Base-by-base conservation (phyloP, 805 yeast genomes). In the Scheffersomyces lignosus region DNA sequence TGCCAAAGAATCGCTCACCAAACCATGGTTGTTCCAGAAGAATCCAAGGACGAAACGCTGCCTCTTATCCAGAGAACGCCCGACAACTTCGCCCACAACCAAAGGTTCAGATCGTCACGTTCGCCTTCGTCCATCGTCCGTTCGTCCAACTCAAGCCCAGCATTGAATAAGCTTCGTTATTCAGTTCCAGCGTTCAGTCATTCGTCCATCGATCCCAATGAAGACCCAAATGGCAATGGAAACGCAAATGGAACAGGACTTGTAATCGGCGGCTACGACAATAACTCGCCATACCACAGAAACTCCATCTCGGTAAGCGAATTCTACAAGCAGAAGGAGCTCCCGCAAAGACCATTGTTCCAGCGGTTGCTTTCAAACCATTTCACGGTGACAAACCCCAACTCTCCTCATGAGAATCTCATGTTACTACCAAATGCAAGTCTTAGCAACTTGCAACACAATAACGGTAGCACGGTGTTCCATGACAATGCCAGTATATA, bases 371-470 rank as follows among this genome's bases (percentile, higher is more conserved):
- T 64, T 18, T 49, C 59, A 8, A 51, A 51, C 22, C 58, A 57
- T 26, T 52, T 49, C 31, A 48, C 64, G 3, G 68, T 64, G 5
- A 53, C 60, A 39, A 62, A 61, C 38, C 60, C 68, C 5, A 51
- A 43, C 23, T 47, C 56, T 1, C 43, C 47, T 20, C 24, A 20
- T 20, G 24, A 20, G 24, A 20, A 20, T 9, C 38, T 37, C 34
- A n/a, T n/a, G n/a, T 20, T 20, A 10, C 24, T 20, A 7, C 24
- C 7, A 10, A 20, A 20, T 20, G 9, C 24, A 7, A 20, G 24
- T 20, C 24, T 20, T 10, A 20, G 9, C 24, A 20, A 20, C 10
- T 20, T 20, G 10, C 24, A 7, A 7, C 24, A 20, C 24, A 49
- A 44, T 7, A 20, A 20, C 24, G 24, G 24, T 20, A 20, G 24